Base-by-base conservation (phyloP, 2,329 filamentous ascomycete species). In the Myotisia sp. region DNA sequence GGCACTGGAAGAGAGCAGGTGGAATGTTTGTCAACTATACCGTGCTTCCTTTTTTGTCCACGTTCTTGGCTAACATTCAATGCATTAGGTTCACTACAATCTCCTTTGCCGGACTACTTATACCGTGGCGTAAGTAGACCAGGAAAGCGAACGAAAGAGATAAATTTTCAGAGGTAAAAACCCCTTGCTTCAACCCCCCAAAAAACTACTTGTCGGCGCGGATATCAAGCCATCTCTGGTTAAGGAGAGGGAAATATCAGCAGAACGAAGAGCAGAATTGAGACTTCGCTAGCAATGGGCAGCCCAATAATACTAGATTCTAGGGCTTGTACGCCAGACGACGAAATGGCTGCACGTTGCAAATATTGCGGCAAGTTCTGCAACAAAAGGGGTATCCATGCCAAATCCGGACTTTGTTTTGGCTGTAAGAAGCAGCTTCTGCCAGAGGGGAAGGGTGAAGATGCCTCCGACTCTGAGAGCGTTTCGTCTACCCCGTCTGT, bases 331-430 rank as follows among this genome's bases (percentile, higher is more conserved):
- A 38, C 41, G 26, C 22, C 36, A 21, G 33, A 41, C 33, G 34
- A 42, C 28, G 27, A 34, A 17, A 42, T 42, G 40, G 35, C 17
- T 29, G 18, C 26, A 28, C 43, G 43, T 21, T 45, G 43, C 30
- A 33, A 31, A n/a, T 43, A 43, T 35, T 45, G 43, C 27, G 43
- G 43, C 8, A 34, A 27, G n/a, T 45, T 45, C 26, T 38, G 42
- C 16, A 26, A 29, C 17, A 20, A 27, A 5, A 33, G 32, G 6
- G 28, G 14, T 8, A 29, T 44, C 27, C 22, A 38, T 24, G 27
- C 23, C n/a, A 19, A 21, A 21, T 37, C 28, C 7, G 38, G 39
- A 18, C 39, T 45, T 14, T 45, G 42, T 27, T 17, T 30, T 12
- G 34, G 28, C 9, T 45, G 43, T 30, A 37, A 38, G 26, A 22